Conservation (phyloP, 2,329 filamentous ascomycete genomes). For the Ophiostoma triangulosporum region DNA sequence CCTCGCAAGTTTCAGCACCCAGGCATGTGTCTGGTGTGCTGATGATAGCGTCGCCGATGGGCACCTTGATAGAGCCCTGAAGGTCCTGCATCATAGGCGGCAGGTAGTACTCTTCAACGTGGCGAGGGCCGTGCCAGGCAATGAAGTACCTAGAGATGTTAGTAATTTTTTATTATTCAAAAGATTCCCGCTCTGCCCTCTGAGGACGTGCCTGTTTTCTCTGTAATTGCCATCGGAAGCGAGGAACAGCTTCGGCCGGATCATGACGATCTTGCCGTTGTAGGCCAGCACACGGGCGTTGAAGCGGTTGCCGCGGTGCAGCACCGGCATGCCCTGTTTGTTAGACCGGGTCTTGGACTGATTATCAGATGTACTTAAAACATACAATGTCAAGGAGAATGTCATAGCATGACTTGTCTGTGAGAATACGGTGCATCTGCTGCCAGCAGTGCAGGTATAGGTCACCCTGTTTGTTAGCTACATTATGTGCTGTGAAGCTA, state of each 20-base stretch:
- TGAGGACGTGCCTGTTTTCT: conserved; percentile 34
- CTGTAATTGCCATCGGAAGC: conserved; percentile 41
- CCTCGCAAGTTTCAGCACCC: conserved; percentile 24
- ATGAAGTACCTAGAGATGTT: conserved; percentile 33
- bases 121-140: conserved; percentile 44
- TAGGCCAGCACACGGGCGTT: conserved; percentile 53
- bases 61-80: conserved; percentile 30
- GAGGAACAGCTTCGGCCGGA: conserved; percentile 52
- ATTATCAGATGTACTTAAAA: neutral
- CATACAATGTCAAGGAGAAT: conserved; percentile 49
- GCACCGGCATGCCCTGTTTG: conserved; percentile 37
- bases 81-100: conserved; percentile 45
- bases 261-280: conserved; percentile 54
- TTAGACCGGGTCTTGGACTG: neutral
- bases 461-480: conserved; percentile 24
- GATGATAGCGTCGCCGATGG: conserved; percentile 57
- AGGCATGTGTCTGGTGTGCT: conserved; percentile 46
- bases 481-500: no score
- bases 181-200: no score
- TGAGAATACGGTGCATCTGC: conserved; percentile 45
- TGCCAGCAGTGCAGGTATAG: conserved; percentile 49
- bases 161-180: neutral
- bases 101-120: conserved; percentile 52
- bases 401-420: conserved; percentile 44
- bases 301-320: conserved; percentile 48